Percentiles rank a stretch among this genome's conserved stretches.
Conservation (phyloP, 2,329 filamentous ascomycete species). For the Mycosphaerella sp. region DNA sequence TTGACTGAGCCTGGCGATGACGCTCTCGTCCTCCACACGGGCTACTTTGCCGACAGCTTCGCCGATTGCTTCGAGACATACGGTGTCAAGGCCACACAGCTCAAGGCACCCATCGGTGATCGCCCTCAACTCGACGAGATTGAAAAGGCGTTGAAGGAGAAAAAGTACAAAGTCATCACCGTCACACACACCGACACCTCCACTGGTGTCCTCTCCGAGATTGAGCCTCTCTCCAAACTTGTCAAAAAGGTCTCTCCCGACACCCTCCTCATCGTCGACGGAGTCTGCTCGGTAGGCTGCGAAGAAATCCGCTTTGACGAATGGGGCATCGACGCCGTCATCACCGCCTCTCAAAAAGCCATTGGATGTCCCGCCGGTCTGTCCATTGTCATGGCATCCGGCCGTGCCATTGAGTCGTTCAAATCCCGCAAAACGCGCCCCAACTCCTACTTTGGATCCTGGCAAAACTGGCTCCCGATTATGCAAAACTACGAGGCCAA, state of each 20-base stretch:
- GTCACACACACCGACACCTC: slow-evolving; percentile 98
- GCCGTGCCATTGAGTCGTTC: slow-evolving; percentile 73
- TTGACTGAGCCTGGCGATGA: slow-evolving; percentile 83
- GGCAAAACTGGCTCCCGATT: slow-evolving; percentile 96
- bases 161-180: slow-evolving; percentile 89
- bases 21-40: slow-evolving; percentile 86
- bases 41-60: slow-evolving; percentile 95
- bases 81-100: slow-evolving; percentile 79
- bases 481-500: slow-evolving; percentile 99
- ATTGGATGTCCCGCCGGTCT: slow-evolving; percentile 93
- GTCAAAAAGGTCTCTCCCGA: slow-evolving; percentile 83
- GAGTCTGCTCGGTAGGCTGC: slow-evolving; percentile 92
- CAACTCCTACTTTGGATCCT: slow-evolving; percentile 85
- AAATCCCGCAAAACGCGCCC: slow-evolving; percentile 75
- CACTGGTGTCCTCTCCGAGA: slow-evolving; percentile 87
- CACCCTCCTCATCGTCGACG: slow-evolving; percentile 87
- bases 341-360: slow-evolving; percentile 94
- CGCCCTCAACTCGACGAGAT: slow-evolving; percentile 81
- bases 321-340: slow-evolving; percentile 85
- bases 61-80: slow-evolving; percentile 88
- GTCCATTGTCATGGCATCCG: slow-evolving; percentile 90
- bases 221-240: slow-evolving; percentile 74
- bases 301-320: slow-evolving; percentile 96
- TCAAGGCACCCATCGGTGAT: slow-evolving; percentile 82
- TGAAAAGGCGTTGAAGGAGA: slow-evolving; percentile 79